phyloP scores from a whole-genome alignment of 345 rosid genomes.

The Pistacia integerrima region DNA sequence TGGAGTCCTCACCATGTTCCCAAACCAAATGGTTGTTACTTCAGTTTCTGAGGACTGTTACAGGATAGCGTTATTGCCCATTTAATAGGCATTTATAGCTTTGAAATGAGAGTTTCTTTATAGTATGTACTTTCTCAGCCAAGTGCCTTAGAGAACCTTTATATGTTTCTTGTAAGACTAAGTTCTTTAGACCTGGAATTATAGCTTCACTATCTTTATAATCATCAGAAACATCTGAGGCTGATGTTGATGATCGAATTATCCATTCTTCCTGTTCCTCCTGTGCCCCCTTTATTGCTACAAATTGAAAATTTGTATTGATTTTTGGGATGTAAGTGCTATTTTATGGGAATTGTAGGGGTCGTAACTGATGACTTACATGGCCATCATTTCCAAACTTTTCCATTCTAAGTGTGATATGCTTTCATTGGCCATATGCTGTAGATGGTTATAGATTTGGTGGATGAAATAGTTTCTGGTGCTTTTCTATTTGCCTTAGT shows the following conservation, averaged over 20 bases:
- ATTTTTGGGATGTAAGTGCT: background rate
- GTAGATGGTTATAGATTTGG: background rate
- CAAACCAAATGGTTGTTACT: constrained; percentile 85
- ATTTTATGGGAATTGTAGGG: background rate
- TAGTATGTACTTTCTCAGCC: background rate
- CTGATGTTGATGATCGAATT: background rate
- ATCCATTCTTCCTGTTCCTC: background rate
- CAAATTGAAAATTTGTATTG: background rate
- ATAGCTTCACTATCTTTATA: background rate
- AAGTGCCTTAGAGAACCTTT: background rate
- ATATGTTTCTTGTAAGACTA: background rate
- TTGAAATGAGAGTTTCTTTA: background rate
- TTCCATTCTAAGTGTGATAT: background rate
- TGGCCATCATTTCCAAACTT: background rate
- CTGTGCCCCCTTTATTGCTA: background rate
- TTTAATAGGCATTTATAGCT: background rate
- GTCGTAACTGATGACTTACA: background rate
- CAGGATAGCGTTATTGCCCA: background rate
- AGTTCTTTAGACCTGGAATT: background rate
- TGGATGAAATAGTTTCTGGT: background rate
- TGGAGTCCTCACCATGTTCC: constrained; percentile 99
- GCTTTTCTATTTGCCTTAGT: background rate
- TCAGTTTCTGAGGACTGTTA: background rate
- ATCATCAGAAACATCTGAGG: background rate
- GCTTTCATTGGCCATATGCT: background rate